A percentile compares a stretch with the other conserved stretches of the same genome.
These are phyloP conservation scores for Plicaturopsis crispa DNA, from an alignment of 768 basidiomycete genomes.

Conservation along the genomic window DNA sequence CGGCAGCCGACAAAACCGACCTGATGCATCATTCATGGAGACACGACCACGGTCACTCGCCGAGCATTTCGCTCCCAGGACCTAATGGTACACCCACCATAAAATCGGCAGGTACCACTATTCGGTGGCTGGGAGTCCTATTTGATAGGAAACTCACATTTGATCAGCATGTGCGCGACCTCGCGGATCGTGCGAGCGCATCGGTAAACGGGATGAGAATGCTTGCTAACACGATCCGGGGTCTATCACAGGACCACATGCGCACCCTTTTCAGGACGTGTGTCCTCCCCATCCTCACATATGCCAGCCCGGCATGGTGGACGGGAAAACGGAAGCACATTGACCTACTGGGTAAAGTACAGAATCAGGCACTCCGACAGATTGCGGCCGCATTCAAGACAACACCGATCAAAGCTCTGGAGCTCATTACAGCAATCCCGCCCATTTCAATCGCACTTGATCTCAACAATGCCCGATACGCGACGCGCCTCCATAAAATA, in stretches of 20 bases:
- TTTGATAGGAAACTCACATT: constrained; percentile 26
- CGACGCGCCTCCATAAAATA: constrained; percentile 19
- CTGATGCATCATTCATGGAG: constrained; percentile 19
- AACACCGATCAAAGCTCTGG: constrained; percentile 20
- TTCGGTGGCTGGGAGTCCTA: constrained; percentile 26
- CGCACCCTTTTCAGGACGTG: constrained; percentile 20
- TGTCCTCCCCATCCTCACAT: constrained; percentile 24
- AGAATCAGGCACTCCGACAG: constrained; percentile 18
- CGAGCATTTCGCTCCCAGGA: constrained; percentile 8
- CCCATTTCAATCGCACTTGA: constrained; percentile 17
- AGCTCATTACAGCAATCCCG: constrained; percentile 24
- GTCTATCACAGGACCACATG: constrained; percentile 22
- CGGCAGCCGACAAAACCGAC: constrained; percentile 17
- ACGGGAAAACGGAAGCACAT: constrained; percentile 15
- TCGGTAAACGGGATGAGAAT: constrained; percentile 19
- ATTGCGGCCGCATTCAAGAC: constrained; percentile 27
- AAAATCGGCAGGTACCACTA: constrained; percentile 2
- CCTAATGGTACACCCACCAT: constrained; percentile 2
- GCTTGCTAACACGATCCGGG: constrained; percentile 25
- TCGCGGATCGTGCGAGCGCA: constrained; percentile 16
- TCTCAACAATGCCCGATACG: constrained; percentile 4
- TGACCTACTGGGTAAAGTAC: constrained; percentile 17
- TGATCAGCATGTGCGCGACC: constrained; percentile 19
- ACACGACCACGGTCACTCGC: constrained; percentile 2
- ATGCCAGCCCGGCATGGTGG: constrained; percentile 27